Conservation (phyloP, 1,139 yeast genomes). For the Sugiyamaella grinbergsii region DNA sequence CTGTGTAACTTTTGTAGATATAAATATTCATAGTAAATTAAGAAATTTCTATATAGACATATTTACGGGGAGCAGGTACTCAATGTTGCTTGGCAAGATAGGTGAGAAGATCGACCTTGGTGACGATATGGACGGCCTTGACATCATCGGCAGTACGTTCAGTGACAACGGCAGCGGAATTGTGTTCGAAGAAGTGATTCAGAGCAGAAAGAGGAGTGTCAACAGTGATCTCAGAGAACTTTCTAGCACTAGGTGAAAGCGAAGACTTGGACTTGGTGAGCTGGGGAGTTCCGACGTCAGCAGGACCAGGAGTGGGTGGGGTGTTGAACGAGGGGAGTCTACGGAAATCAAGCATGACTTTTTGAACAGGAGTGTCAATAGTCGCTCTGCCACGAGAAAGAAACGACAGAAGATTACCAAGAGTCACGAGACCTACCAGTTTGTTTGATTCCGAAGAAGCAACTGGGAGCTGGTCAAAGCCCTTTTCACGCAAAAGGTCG, state of each 20-base stretch:
- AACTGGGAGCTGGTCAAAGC: constrained; percentile 86
- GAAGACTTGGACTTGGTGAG: constrained; percentile 41
- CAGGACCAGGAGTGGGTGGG: constrained; percentile 19
- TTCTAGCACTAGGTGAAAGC: constrained; percentile 56
- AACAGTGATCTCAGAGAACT: constrained; percentile 68
- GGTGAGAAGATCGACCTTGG: constrained; percentile 81
- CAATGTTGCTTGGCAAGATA: constrained; percentile 51
- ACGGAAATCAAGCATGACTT: constrained; percentile 74
- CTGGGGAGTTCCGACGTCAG: constrained; percentile 49
- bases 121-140: constrained; percentile 81
- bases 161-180: constrained; percentile 84
- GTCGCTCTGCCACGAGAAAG: constrained; percentile 66
- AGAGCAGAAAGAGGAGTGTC: constrained; percentile 68
- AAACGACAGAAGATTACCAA: constrained; percentile 70
- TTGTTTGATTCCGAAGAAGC: constrained; percentile 60
- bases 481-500: constrained; percentile 70
- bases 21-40: background rate
- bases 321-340: constrained; percentile 56
- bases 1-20: background rate
- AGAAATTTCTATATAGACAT: background rate
- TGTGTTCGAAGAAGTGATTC: constrained; percentile 81
- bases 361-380: constrained; percentile 60
- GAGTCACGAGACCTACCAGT: constrained; percentile 74
- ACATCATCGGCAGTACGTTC: constrained; percentile 49
- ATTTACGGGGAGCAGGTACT: background rate